Evolutionary conservation across 2,329 filamentous ascomycete genomes (phyloP).

Genomic region (Dactylellina haptotyla): DNA sequence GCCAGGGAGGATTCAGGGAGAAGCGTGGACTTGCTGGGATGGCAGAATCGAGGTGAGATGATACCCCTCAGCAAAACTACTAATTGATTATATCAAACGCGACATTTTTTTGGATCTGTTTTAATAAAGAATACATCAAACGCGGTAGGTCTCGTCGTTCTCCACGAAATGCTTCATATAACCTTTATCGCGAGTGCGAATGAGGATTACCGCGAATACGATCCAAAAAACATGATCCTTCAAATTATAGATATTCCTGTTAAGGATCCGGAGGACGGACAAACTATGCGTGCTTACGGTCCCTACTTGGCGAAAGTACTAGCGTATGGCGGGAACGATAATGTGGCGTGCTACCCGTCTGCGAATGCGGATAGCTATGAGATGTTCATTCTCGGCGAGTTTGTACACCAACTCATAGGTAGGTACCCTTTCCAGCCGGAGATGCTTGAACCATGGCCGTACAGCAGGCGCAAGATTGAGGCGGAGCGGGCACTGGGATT

Average conservation of each 20-base stretch:
- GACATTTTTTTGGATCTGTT: too few species aligned
- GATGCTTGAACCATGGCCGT: background rate
- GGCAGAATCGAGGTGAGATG: too few species aligned
- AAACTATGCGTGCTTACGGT: background rate
- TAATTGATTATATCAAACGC: too few species aligned
- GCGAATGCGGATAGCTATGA: slow-evolving; percentile 6
- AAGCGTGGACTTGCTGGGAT: too few species aligned
- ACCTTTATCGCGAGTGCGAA: too few species aligned
- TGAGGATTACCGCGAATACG: too few species aligned
- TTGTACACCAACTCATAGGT: background rate
- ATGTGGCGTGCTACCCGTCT: background rate
- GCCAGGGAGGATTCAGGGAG: too few species aligned
- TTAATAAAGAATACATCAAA: too few species aligned
- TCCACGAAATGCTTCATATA: too few species aligned
- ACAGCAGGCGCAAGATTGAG: background rate
- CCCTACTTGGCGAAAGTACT: background rate
- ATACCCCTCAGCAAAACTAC: too few species aligned
- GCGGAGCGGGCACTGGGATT: background rate
- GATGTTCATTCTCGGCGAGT: slow-evolving; percentile 2
- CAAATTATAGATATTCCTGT: background rate
- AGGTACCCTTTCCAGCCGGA: background rate
- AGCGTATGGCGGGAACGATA: background rate
- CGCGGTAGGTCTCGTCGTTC: too few species aligned
- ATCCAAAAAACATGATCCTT: too few species aligned
- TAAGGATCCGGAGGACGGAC: background rate